These are phyloP conservation scores for Ambrosia artemisiifolia DNA, from an alignment of 129 eudicot species.

Conservation along the genomic window DNA sequence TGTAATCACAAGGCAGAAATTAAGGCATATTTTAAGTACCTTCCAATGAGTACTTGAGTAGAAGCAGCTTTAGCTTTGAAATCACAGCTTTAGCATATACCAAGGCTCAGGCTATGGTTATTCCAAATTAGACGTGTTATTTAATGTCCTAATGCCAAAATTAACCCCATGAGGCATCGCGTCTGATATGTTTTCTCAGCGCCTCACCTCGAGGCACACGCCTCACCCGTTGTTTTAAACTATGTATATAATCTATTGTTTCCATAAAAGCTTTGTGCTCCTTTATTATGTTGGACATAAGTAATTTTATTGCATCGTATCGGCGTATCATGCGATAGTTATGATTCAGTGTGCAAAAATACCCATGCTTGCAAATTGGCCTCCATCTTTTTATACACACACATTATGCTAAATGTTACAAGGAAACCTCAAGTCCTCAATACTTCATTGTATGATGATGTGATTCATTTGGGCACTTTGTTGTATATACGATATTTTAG, in stretches of 20 bases:
- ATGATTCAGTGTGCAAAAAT: constrained; percentile 2
- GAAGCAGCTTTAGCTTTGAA: too few species aligned
- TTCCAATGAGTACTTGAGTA: too few species aligned
- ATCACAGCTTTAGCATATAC: background rate
- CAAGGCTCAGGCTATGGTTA: background rate
- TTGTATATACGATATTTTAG: background rate
- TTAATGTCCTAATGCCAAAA: background rate
- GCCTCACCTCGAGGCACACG: too few species aligned
- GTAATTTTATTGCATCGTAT: background rate
- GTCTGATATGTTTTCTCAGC: too few species aligned
- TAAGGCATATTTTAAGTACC: too few species aligned
- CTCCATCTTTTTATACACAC: background rate
- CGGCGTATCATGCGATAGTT: background rate
- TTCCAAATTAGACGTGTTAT: background rate
- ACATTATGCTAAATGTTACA: background rate
- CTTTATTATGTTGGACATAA: constrained; percentile 6
- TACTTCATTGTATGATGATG: background rate
- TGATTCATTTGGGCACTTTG: background rate
- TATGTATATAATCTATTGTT: background rate
- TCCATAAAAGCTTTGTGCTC: background rate
- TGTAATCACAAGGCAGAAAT: background rate
- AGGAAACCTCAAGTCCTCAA: background rate
- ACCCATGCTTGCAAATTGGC: background rate
- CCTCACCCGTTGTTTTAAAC: too few species aligned
- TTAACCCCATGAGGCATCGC: too few species aligned